phyloP scores from a whole-genome alignment of 2,329 filamentous ascomycete species.

The Pseudogymnoascus sp. region DNA sequence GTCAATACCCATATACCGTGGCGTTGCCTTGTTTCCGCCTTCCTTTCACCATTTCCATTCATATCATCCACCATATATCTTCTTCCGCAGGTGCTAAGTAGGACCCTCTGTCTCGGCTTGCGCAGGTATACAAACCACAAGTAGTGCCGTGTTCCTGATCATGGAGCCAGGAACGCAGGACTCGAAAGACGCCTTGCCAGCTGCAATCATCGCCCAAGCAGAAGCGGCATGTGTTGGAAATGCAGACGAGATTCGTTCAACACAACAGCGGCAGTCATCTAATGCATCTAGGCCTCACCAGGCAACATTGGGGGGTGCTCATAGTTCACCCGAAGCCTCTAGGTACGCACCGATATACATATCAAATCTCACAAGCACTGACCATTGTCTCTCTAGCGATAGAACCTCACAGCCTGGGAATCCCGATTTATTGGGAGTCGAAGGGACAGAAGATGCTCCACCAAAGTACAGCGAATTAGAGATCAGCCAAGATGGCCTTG shows the following conservation, averaged over 20 bases:
- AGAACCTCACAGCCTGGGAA: background rate
- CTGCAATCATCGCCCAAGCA: slow-evolving; percentile 24
- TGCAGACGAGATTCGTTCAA: slow-evolving; percentile 14
- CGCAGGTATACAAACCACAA: background rate
- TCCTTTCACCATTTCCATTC: background rate
- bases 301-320: background rate
- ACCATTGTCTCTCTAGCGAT: background rate
- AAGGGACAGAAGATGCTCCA: background rate
- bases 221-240: slow-evolving; percentile 26
- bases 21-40: background rate
- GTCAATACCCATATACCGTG: background rate
- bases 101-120: background rate
- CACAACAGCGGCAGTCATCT: background rate
- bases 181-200: slow-evolving; percentile 15
- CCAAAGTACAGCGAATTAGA: slow-evolving; percentile 31
- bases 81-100: background rate
- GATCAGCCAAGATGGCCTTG: slow-evolving; percentile 53
- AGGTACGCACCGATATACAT: background rate
- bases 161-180: background rate
- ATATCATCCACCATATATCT: background rate
- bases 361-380: background rate
- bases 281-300: background rate
- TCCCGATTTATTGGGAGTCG: background rate
- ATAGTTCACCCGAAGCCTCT: background rate
- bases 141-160: background rate